Conservation (phyloP, 148 eudicot genomes). For the Rhododendron henanense region DNA sequence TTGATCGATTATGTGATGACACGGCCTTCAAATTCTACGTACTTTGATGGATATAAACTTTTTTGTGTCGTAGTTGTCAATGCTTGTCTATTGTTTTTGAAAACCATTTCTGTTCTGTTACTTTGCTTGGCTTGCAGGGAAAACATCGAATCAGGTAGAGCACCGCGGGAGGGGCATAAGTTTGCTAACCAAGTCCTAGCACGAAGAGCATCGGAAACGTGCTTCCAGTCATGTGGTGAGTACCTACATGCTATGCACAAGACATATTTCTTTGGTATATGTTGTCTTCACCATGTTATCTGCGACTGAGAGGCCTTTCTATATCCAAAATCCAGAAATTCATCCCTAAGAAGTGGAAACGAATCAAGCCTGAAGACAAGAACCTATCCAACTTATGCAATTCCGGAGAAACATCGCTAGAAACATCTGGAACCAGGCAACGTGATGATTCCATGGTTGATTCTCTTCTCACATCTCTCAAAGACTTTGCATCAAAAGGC, state of each 20-base stretch:
- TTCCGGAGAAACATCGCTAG: conserved; percentile 5
- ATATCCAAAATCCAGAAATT: conserved; percentile 33
- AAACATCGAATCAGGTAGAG: not conserved
- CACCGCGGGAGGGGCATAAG: not conserved
- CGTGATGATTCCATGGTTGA: conserved; percentile 42
- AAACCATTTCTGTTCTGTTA: not conserved
- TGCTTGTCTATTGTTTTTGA: not conserved
- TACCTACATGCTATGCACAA: not conserved
- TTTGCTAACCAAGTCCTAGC: not conserved
- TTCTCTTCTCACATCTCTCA: conserved; percentile 46
- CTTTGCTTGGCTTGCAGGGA: not conserved
- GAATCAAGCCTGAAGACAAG: conserved; percentile 19
- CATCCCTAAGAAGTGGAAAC: conserved; percentile 56
- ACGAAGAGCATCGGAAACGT: not conserved
- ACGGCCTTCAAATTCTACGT: not conserved
- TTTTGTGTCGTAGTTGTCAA: not conserved
- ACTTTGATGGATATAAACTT: not conserved
- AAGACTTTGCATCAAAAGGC: conserved; percentile 47
- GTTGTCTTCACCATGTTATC: conserved; percentile 31
- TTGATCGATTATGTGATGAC: too few relatives aligned
- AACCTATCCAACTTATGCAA: conserved; percentile 12
- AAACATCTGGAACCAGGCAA: conserved; percentile 9
- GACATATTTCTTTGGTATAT: conserved; percentile 7
- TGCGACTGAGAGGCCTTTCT: conserved; percentile 26
- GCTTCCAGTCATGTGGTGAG: conserved; percentile 11